phyloP scores from a whole-genome alignment of 2,329 filamentous ascomycete genomes.

The Beauveria sp. region DNA sequence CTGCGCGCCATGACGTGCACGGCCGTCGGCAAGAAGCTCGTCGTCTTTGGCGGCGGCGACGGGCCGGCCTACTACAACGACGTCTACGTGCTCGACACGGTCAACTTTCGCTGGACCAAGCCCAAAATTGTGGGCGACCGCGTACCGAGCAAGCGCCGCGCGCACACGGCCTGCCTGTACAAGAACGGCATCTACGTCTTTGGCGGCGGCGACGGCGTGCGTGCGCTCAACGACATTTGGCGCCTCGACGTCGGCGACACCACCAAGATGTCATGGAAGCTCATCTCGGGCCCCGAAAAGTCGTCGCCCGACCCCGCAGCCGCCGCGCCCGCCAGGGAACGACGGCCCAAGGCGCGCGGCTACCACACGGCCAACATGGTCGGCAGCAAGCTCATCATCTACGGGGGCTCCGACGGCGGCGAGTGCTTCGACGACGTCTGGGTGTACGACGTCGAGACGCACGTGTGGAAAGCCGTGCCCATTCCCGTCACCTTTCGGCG shows the following conservation, averaged over 20 bases:
- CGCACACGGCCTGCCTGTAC: conserved; percentile 64
- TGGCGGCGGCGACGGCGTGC: conserved; percentile 62
- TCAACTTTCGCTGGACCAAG: conserved; percentile 59
- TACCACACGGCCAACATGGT: conserved; percentile 71
- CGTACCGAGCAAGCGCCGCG: conserved; percentile 53
- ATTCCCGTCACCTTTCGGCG: conserved; percentile 56
- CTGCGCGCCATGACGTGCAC: conserved; percentile 66
- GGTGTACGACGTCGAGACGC: conserved; percentile 61
- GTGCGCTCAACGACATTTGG: conserved; percentile 65
- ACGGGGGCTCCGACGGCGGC: conserved; percentile 60
- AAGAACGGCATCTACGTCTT: conserved; percentile 67
- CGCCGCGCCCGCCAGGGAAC: conserved; percentile 17
- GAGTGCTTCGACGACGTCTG: conserved; percentile 68
- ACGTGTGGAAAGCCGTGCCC: conserved; percentile 50
- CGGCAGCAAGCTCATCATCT: conserved; percentile 64
- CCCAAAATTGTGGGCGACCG: conserved; percentile 52
- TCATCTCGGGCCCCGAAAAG: conserved; percentile 46
- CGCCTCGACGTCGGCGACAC: conserved; percentile 60
- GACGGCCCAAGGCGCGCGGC: conserved; percentile 54
- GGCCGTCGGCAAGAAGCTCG: conserved; percentile 61
- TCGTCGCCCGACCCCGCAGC: conserved; percentile 19
- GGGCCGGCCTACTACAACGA: conserved; percentile 66
- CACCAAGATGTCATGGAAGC: conserved; percentile 60
- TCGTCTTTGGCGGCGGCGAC: conserved; percentile 63
- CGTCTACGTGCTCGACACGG: conserved; percentile 63